phyloP scores from a whole-genome alignment of 2,329 filamentous ascomycete species.

The Bipolaris oryzae region DNA sequence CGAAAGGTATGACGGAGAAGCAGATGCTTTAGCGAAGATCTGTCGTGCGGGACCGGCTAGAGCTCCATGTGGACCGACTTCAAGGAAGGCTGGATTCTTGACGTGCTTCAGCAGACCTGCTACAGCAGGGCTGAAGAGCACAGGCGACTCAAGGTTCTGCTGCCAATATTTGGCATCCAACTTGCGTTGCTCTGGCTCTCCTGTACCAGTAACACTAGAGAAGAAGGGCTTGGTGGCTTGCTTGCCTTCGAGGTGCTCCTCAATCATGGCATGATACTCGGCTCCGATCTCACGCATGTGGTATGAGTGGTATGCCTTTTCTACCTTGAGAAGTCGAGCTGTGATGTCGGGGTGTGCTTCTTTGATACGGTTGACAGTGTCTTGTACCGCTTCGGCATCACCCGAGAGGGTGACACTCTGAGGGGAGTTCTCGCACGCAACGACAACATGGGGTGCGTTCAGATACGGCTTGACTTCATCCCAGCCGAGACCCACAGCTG shows the following conservation, averaged over 20 bases:
- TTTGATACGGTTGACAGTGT: neutral
- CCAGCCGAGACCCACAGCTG: conserved; percentile 15
- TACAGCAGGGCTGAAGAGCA: conserved; percentile 15
- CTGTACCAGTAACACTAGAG: conserved; percentile 13
- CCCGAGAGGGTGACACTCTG: conserved; percentile 32
- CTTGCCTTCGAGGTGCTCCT: neutral
- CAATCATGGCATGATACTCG: conserved; percentile 12
- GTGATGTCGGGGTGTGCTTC: conserved; percentile 33
- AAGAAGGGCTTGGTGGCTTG: conserved; percentile 9
- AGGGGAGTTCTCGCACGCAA: conserved; percentile 28
- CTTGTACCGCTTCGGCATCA: conserved; percentile 15
- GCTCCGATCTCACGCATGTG: conserved; percentile 27
- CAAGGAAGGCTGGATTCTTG: conserved; percentile 10
- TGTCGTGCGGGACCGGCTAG: conserved; percentile 20
- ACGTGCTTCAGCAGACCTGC: neutral
- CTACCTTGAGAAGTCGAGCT: conserved; percentile 22
- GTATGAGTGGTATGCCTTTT: conserved; percentile 38
- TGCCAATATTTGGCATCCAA: conserved; percentile 24
- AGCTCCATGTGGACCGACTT: conserved; percentile 23
- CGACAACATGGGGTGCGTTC: neutral
- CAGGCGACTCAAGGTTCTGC: conserved; percentile 18
- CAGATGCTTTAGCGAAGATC: neutral
- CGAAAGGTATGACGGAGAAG: neutral
- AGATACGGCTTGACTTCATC: conserved; percentile 4
- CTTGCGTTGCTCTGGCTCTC: conserved; percentile 1